Evolutionary conservation across 306 rosid species (phyloP).

Genomic region (Casuarina cunninghamiana): DNA sequence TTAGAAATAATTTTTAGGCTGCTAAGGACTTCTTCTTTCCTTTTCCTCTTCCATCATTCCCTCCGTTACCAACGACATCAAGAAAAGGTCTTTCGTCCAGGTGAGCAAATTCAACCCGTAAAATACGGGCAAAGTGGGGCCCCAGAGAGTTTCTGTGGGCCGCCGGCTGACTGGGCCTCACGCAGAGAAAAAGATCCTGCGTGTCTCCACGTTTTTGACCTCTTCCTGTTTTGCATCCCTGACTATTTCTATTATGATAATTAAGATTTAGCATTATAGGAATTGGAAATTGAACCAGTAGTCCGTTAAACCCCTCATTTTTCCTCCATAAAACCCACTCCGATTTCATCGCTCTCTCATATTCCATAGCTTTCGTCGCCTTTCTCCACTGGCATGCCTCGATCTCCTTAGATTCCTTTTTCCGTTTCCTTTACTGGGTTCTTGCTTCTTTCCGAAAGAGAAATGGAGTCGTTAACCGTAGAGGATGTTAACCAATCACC

Average conservation of each 20-base stretch:
- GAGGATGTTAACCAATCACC: slow-evolving; percentile 10
- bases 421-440: not conserved
- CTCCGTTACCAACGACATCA: too few relatives aligned
- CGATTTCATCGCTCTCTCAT: slow-evolving; percentile 10
- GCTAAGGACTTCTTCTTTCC: too few relatives aligned
- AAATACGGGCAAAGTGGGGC: slow-evolving; percentile 1
- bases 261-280: not conserved
- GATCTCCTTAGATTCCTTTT: not conserved
- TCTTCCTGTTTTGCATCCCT: not conserved
- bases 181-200: not conserved
- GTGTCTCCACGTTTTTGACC: not conserved
- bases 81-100: not conserved
- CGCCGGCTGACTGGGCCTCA: slow-evolving; percentile 5
- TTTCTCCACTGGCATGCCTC: not conserved
- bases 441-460: not conserved
- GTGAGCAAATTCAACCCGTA: not conserved
- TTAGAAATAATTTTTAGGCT: too few relatives aligned
- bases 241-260: not conserved
- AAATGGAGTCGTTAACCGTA: slow-evolving; percentile 25
- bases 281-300: too few relatives aligned
- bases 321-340: slow-evolving; percentile 11
- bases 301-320: slow-evolving; percentile 20
- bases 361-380: not conserved
- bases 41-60: too few relatives aligned
- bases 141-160: not conserved